A percentile compares a stretch with the other conserved stretches of the same genome.
Evolutionary conservation across 805 yeast genomes (phyloP).

Genomic region (Naumovozyma baii): DNA sequence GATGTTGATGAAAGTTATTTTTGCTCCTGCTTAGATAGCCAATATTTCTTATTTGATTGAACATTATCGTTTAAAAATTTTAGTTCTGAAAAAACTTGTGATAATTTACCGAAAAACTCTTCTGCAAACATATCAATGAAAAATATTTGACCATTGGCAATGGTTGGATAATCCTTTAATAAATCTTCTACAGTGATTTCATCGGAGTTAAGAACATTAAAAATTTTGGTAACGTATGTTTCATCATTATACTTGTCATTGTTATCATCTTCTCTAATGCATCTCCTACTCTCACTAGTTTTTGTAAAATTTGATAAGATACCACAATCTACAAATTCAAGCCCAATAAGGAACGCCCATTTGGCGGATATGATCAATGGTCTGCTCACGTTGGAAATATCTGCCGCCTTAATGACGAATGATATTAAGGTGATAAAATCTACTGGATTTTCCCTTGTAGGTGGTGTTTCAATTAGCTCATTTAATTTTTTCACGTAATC

Average conservation of each 20-base stretch:
- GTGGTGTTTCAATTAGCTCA: conserved; percentile 7
- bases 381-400: conserved; percentile 85
- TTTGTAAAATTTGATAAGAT: conserved; percentile 33
- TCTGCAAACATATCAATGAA: conserved; percentile 77
- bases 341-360: conserved; percentile 76
- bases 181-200: conserved; percentile 30
- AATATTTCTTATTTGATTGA: conserved; percentile 43
- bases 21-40: too few species aligned
- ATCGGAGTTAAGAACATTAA: conserved; percentile 1
- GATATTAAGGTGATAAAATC: conserved; percentile 43
- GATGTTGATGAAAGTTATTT: too few species aligned
- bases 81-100: conserved; percentile 51
- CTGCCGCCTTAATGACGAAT: conserved; percentile 84
- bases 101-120: conserved; percentile 59
- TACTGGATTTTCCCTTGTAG: conserved; percentile 9
- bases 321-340: conserved; percentile 67
- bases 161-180: conserved; percentile 36
- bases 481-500: conserved; percentile 52
- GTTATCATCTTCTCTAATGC: conserved; percentile 1
- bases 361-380: conserved; percentile 64
- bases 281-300: background rate
- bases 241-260: conserved; percentile 3
- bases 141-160: conserved; percentile 69
- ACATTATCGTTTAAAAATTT: conserved; percentile 47
- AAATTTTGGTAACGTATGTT: background rate